Evolutionary conservation across 768 basidiomycete species (phyloP).

Genomic region (Trametes coccinea): DNA sequence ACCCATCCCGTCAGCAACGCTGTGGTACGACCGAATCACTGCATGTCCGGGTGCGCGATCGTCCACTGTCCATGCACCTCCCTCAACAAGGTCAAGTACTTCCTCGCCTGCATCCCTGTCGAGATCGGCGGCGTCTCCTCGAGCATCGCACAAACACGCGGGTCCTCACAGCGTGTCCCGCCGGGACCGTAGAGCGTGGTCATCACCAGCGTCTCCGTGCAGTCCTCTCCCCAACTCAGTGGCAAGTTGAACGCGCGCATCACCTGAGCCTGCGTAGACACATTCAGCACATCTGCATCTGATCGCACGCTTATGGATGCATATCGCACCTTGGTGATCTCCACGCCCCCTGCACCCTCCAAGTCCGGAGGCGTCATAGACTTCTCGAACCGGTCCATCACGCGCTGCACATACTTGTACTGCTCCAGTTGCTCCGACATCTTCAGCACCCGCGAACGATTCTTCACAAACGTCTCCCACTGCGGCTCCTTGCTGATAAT

Average conservation of each 20-base stretch:
- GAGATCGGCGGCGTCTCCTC: conserved; percentile 45
- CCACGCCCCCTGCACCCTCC: conserved; percentile 34
- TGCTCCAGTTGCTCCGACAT: conserved; percentile 36
- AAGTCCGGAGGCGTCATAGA: conserved; percentile 44
- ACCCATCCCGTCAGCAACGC: too few relatives aligned
- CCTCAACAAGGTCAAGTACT: conserved; percentile 51
- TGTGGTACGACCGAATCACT: not conserved
- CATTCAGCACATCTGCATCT: not conserved
- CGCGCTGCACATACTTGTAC: conserved; percentile 53
- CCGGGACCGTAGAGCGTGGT: conserved; percentile 57
- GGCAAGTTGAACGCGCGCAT: conserved; percentile 50
- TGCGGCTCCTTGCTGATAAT: conserved; percentile 45
- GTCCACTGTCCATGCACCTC: conserved; percentile 49
- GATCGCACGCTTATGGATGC: not conserved
- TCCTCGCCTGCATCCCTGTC: conserved; percentile 47
- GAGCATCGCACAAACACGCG: conserved; percentile 50
- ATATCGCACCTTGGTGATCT: conserved; percentile 51
- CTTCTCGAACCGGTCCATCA: conserved; percentile 48
- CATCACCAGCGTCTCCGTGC: conserved; percentile 51
- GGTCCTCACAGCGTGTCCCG: conserved; percentile 50
- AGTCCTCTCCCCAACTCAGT: conserved; percentile 45
- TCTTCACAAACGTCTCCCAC: conserved; percentile 49
- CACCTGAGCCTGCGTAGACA: conserved; percentile 48
- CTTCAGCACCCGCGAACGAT: conserved; percentile 33
- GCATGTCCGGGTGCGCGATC: conserved; percentile 32